Percentiles rank a stretch among this genome's conserved stretches.
phyloP scores from a whole-genome alignment of 306 rosid species.

The Alnus rubra region DNA sequence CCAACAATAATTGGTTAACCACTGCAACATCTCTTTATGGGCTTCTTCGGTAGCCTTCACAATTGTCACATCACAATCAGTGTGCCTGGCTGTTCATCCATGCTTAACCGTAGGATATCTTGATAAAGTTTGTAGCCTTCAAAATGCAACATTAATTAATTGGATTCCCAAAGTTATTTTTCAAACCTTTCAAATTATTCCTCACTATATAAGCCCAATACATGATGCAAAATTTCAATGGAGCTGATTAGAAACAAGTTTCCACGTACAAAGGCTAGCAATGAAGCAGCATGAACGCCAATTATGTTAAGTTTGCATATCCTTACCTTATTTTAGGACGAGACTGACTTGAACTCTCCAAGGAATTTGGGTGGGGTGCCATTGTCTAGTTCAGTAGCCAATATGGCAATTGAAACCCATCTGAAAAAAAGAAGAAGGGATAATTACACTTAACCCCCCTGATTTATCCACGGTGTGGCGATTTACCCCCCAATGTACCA shows the following conservation, averaged over 20 bases:
- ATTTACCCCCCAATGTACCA: no score
- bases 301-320: not conserved
- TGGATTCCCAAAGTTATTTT: not conserved
- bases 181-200: not conserved
- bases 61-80: not conserved
- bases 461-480: no score
- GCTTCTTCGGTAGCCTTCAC: not conserved
- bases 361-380: not conserved
- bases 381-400: slow-evolving; percentile 1
- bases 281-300: not conserved
- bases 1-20: not conserved
- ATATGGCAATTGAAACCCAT: not conserved
- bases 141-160: not conserved
- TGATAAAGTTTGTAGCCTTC: not conserved
- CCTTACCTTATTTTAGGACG: not conserved
- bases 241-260: not conserved
- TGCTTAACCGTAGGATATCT: slow-evolving; percentile 1
- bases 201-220: not conserved
- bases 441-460: no score
- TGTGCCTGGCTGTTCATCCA: slow-evolving; percentile 4
- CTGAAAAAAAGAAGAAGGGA: not conserved
- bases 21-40: not conserved
- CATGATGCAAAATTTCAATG: not conserved
- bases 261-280: not conserved
- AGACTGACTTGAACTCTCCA: not conserved